Conservation (phyloP, 2,329 filamentous ascomycete species). For the Penicillium nordicum region DNA sequence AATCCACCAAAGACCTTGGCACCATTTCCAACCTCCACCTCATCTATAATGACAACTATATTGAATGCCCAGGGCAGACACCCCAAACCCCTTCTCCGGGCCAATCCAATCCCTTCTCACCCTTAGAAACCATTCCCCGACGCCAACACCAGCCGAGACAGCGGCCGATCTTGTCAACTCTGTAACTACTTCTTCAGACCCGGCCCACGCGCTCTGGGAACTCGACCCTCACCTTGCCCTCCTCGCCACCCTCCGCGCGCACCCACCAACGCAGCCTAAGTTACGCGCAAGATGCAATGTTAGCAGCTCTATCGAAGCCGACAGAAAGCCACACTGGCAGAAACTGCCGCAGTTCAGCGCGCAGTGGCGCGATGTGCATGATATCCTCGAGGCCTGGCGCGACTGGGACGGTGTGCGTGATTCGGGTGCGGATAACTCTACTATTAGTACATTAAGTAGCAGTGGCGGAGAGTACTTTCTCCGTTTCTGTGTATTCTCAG, state of each 20-base stretch:
- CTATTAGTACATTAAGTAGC: not conserved
- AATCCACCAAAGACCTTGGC: too few relatives aligned
- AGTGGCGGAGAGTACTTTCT: not conserved
- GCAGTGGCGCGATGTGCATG: not conserved
- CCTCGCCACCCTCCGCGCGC: not conserved
- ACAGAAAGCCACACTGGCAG: not conserved
- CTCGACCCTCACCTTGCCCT: not conserved
- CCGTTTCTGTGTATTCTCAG: not conserved
- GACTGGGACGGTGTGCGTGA: not conserved
- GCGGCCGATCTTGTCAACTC: not conserved
- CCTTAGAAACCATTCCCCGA: not conserved
- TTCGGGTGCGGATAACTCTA: not conserved
- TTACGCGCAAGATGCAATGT: not conserved
- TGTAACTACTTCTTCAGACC: not conserved
- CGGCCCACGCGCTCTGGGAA: not conserved
- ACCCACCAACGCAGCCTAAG: not conserved
- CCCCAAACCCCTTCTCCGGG: not conserved
- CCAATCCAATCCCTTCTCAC: not conserved
- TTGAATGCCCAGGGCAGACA: not conserved
- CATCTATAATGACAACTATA: not conserved
- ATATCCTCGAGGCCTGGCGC: not conserved
- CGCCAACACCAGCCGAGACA: not conserved
- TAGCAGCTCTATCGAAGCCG: not conserved
- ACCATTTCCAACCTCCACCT: not conserved
- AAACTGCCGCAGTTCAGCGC: not conserved